These are phyloP conservation scores for Glutinoglossum americanum DNA, from an alignment of 495 filamentous ascomycete species.

Conservation along the genomic window DNA sequence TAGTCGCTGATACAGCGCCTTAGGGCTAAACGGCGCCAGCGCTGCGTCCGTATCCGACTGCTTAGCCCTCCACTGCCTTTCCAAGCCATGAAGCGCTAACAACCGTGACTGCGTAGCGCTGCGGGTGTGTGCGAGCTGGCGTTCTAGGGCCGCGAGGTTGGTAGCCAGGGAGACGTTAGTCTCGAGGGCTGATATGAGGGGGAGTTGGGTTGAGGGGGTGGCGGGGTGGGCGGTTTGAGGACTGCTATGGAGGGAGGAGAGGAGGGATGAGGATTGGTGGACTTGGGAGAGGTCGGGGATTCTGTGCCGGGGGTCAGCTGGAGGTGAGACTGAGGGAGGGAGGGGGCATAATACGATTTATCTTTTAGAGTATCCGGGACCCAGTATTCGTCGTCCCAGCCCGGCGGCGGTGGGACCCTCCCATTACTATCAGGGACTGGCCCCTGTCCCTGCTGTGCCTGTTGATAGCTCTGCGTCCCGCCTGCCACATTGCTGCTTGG, in stretches of 20 bases:
- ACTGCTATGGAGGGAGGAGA: not conserved
- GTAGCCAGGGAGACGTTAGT: not conserved
- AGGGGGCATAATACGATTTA: not conserved
- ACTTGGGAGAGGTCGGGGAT: not conserved
- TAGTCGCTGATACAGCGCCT: conserved; percentile 59
- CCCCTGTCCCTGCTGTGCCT: not conserved
- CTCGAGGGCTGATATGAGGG: not conserved
- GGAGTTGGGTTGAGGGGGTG: not conserved
- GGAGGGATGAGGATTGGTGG: not conserved
- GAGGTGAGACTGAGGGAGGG: too few species aligned
- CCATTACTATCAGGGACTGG: not conserved
- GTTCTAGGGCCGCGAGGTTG: not conserved
- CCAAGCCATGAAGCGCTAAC: conserved; percentile 61
- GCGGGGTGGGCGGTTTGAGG: not conserved
- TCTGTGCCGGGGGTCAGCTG: not conserved
- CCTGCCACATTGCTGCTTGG: too few species aligned
- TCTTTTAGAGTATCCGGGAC: not conserved
- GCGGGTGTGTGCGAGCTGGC: not conserved
- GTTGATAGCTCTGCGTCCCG: not conserved
- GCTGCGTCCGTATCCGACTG: conserved; percentile 73
- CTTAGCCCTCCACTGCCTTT: conserved; percentile 76
- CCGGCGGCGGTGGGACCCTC: not conserved
- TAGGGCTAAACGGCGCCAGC: conserved; percentile 64
- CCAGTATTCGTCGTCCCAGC: not conserved
- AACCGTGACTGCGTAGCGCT: conserved; percentile 45